Conservation (phyloP, 2,329 filamentous ascomycete genomes). For the Fusarium mundagurra region DNA sequence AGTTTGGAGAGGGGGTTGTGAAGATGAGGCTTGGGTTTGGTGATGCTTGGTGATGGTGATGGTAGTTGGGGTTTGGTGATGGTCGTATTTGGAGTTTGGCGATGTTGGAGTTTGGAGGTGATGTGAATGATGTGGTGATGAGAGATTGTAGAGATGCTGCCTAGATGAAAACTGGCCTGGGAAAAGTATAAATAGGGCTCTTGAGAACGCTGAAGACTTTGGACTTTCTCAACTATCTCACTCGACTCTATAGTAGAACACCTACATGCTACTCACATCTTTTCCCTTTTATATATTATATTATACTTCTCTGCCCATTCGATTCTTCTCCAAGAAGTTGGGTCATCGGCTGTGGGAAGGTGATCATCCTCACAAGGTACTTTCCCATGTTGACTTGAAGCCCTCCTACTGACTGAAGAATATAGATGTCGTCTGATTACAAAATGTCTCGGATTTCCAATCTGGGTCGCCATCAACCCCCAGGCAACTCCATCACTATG, state of each 20-base stretch:
- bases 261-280: not conserved
- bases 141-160: not conserved
- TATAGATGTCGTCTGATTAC: not conserved
- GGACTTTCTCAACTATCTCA: not conserved
- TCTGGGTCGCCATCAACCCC: accelerated
- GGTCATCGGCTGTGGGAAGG: not conserved
- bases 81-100: not conserved
- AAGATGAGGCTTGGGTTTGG: not conserved
- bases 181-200: not conserved
- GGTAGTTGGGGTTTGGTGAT: not conserved
- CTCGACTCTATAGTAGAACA: not conserved
- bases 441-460: not conserved
- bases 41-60: not conserved
- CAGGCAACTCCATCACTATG: accelerated
- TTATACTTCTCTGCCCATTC: not conserved
- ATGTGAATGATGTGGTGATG: not conserved
- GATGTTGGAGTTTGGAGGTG: not conserved
- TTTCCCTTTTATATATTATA: not conserved
- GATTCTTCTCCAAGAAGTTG: not conserved
- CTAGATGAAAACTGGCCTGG: not conserved
- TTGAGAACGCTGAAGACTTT: not conserved
- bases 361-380: not conserved
- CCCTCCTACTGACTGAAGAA: not conserved
- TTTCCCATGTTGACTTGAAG: not conserved
- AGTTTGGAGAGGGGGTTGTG: not conserved